Conservation (phyloP, 2,329 filamentous ascomycete genomes). For the Colletotrichum kahawae region DNA sequence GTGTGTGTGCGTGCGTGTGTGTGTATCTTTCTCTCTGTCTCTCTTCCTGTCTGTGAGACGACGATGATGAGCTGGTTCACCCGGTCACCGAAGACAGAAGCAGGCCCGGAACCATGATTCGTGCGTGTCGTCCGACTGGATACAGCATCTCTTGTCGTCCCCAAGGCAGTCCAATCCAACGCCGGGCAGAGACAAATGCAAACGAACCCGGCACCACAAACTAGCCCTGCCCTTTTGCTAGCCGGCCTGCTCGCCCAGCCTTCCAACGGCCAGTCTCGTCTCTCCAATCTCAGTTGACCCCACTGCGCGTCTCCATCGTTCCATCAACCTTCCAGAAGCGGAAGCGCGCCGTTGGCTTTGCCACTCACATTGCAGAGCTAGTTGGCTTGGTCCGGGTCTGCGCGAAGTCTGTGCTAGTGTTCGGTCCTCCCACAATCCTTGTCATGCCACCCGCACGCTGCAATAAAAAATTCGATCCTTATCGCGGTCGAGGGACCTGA, state of each 20-base stretch:
- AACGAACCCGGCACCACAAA: neutral
- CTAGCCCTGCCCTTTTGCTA: constrained; percentile 2
- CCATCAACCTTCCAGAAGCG: constrained; percentile 32
- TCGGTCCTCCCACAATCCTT: neutral
- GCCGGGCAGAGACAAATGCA: neutral
- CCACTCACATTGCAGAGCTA: constrained; percentile 15
- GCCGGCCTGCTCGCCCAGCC: neutral
- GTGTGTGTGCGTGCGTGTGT: neutral
- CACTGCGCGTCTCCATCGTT: constrained; percentile 18
- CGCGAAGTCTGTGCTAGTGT: neutral
- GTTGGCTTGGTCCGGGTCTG: constrained; percentile 7
- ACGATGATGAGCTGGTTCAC: neutral
- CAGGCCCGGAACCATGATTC: constrained; percentile 5
- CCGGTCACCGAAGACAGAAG: neutral
- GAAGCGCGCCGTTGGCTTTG: constrained; percentile 25
- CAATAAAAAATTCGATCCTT: constrained; percentile 1
- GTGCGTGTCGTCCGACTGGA: neutral
- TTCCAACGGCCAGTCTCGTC: constrained; percentile 4
- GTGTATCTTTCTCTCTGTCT: neutral
- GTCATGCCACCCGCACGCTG: neutral
- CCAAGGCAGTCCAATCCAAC: neutral
- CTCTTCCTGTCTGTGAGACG: neutral
- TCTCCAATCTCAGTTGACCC: constrained; percentile 13
- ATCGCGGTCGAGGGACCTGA: neutral
- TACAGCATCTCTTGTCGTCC: neutral